Percentiles rank a stretch among this genome's conserved stretches.
Conservation (phyloP, 805 yeast genomes). For the Zygosaccharomyces pseudorouxii region DNA sequence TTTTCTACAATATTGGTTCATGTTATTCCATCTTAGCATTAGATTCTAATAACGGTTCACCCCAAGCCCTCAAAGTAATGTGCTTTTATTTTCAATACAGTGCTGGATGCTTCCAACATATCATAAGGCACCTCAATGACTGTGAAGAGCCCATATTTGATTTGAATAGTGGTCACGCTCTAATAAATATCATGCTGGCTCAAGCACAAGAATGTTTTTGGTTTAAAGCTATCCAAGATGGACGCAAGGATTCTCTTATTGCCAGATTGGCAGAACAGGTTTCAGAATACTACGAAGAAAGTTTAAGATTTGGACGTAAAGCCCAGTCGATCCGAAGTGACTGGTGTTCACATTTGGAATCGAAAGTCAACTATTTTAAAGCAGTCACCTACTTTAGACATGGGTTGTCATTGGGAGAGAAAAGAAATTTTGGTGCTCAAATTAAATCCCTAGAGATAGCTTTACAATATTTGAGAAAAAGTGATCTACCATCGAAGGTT, state of each 20-base stretch:
- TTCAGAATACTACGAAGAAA: slow-evolving; percentile 48
- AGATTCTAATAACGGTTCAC: slow-evolving; percentile 39
- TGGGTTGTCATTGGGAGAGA: slow-evolving; percentile 38
- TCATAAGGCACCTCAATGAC: slow-evolving; percentile 25
- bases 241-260: slow-evolving; percentile 52
- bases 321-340: slow-evolving; percentile 53
- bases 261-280: slow-evolving; percentile 64
- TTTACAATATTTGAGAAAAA: slow-evolving; percentile 35
- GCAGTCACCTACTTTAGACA: slow-evolving; percentile 68
- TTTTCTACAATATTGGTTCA: slow-evolving; percentile 67
- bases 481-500: slow-evolving; percentile 27
- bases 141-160: slow-evolving; percentile 37
- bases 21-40: slow-evolving; percentile 54
- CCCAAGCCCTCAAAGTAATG: slow-evolving; percentile 55
- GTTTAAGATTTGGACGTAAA: slow-evolving; percentile 41
- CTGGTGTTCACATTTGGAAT: slow-evolving; percentile 58
- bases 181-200: slow-evolving; percentile 57
- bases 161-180: slow-evolving; percentile 44
- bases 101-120: slow-evolving; percentile 57
- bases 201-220: slow-evolving; percentile 88
- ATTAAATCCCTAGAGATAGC: slow-evolving; percentile 45
- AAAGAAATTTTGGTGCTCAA: slow-evolving; percentile 61
- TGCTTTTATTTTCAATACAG: slow-evolving; percentile 64
- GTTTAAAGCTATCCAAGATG: slow-evolving; percentile 53
- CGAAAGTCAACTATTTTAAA: slow-evolving; percentile 60